Conservation (phyloP, 1,139 yeast genomes). For the Geotrichum bryndzae region DNA sequence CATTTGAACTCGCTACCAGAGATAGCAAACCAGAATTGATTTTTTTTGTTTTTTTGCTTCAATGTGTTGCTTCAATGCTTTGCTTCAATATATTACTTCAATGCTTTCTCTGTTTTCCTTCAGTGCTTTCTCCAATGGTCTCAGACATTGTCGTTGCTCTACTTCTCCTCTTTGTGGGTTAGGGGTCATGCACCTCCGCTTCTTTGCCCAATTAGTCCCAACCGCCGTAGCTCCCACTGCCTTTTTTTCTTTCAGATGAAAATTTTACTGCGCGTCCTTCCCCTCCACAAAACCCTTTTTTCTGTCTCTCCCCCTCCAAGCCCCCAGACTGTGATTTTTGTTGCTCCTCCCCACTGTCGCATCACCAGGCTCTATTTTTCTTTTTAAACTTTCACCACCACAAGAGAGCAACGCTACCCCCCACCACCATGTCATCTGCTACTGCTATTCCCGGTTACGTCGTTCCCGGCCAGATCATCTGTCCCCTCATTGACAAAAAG, state of each 20-base stretch:
- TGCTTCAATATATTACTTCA: no score
- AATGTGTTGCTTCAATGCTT: no score
- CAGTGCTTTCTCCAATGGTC: no score
- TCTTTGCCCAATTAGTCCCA: not conserved
- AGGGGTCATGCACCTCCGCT: not conserved
- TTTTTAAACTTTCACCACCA: not conserved
- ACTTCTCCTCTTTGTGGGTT: not conserved
- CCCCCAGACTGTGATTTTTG: not conserved
- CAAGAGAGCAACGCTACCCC: not conserved
- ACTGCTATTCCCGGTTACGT: slow-evolving; percentile 41
- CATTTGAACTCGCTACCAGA: no score
- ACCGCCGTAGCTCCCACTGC: not conserved
- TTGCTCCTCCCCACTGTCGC: not conserved
- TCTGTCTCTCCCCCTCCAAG: not conserved
- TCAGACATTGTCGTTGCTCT: no score
- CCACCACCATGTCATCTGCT: slow-evolving; percentile 15
- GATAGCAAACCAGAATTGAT: no score
- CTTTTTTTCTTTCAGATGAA: not conserved
- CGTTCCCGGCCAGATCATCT: slow-evolving; percentile 71
- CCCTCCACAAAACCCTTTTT: not conserved
- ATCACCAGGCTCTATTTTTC: not conserved
- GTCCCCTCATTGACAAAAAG: slow-evolving; percentile 39
- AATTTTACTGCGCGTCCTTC: not conserved
- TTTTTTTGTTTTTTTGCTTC: no score
- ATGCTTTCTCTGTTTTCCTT: no score